These are phyloP conservation scores for Acer negundo DNA, from an alignment of 345 rosid species.

Conservation along the genomic window DNA sequence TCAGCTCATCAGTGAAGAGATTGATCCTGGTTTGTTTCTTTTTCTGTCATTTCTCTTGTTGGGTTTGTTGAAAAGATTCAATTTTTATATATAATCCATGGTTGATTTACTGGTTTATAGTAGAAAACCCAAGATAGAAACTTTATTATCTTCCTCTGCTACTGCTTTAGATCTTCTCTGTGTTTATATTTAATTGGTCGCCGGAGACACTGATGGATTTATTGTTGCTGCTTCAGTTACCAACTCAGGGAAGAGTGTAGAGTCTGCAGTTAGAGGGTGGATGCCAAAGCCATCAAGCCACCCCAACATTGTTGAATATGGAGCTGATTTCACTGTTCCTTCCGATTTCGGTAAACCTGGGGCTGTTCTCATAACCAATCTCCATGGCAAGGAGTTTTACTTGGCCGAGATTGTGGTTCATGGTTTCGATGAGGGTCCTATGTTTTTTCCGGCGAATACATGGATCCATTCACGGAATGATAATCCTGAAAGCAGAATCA, in stretches of 20 bases:
- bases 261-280: conserved; percentile 67
- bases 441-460: conserved; percentile 74
- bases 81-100: too few species aligned
- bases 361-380: conserved; percentile 73
- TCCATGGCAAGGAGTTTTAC: conserved; percentile 70
- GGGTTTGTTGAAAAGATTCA: too few species aligned
- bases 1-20: conserved; percentile 80
- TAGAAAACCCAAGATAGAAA: too few species aligned
- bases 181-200: too few species aligned
- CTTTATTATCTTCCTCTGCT: too few species aligned
- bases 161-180: too few species aligned
- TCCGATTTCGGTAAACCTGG: conserved; percentile 78
- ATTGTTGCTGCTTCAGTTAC: conserved; percentile 43
- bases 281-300: conserved; percentile 54
- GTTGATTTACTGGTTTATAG: too few species aligned
- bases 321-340: conserved; percentile 67
- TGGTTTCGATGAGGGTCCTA: conserved; percentile 63
- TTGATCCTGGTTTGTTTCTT: conserved; percentile 68
- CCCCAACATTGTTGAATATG: conserved; percentile 54
- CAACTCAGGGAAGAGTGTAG: conserved; percentile 59
- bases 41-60: neutral
- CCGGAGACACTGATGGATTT: too few species aligned
- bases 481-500: conserved; percentile 73
- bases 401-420: conserved; percentile 63
- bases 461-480: conserved; percentile 80